A percentile compares a stretch with the other conserved stretches of the same genome.
These are phyloP conservation scores for Saposhnikovia divaricata DNA, from an alignment of 129 eudicot species.

Conservation along the genomic window DNA sequence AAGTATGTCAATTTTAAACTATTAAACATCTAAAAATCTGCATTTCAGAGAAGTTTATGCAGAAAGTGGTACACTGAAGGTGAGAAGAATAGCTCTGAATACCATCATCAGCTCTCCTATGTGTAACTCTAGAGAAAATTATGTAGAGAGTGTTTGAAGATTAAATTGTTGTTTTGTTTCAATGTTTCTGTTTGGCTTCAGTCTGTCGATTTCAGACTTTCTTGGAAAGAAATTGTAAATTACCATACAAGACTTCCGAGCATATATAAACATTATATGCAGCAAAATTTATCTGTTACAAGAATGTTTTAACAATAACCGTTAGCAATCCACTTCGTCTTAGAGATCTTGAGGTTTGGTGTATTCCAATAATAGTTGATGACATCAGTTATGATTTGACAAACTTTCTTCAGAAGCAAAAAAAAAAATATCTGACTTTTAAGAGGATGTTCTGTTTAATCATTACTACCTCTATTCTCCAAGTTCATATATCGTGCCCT, in stretches of 20 bases:
- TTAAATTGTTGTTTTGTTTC: neutral
- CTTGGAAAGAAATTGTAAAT: neutral
- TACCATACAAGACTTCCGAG: neutral
- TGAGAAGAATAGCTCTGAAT: neutral
- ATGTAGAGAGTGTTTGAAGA: neutral
- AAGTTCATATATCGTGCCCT: slow-evolving; percentile 49
- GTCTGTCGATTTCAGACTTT: neutral
- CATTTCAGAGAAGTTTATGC: neutral
- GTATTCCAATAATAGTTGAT: neutral
- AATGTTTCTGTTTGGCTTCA: neutral
- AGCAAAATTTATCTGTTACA: neutral
- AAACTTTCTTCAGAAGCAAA: neutral
- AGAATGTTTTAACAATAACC: neutral
- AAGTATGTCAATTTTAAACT: neutral
- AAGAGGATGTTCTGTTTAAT: neutral
- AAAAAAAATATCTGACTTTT: neutral
- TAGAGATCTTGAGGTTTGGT: neutral
- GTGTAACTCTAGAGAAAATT: neutral
- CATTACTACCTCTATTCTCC: slow-evolving; percentile 66
- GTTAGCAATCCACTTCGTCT: neutral
- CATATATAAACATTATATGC: neutral
- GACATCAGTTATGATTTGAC: neutral
- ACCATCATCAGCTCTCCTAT: neutral
- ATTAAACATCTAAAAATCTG: neutral
- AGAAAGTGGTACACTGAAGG: neutral